These are phyloP conservation scores for Mycena capillaripes DNA, from an alignment of 768 basidiomycete species.

Conservation along the genomic window DNA sequence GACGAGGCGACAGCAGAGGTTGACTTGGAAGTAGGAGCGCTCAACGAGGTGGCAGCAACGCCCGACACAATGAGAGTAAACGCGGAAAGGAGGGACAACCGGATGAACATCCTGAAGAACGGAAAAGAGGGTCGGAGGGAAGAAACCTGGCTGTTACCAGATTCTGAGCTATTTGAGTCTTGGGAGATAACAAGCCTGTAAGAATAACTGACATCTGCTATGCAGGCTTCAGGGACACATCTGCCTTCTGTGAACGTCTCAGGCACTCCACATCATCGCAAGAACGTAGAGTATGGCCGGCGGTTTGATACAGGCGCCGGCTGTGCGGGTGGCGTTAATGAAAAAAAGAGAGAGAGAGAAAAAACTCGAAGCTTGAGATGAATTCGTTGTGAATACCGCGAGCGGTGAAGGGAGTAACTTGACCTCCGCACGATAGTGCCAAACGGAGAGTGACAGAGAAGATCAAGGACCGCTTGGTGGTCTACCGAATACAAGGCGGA, in stretches of 20 bases:
- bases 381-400: not conserved
- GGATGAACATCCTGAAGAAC: slow-evolving; percentile 45
- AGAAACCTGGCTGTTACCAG: slow-evolving; percentile 7
- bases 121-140: slow-evolving; percentile 11
- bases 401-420: not conserved
- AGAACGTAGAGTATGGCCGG: not conserved
- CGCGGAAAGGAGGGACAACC: slow-evolving; percentile 11
- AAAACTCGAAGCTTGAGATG: not conserved
- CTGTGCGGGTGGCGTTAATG: not conserved
- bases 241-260: slow-evolving; percentile 28
- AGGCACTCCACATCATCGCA: slow-evolving; percentile 24
- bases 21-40: not conserved
- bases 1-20: slow-evolving; percentile 25
- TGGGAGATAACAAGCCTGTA: slow-evolving; percentile 15
- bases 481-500: not conserved
- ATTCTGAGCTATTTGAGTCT: slow-evolving; percentile 22
- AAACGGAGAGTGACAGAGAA: slow-evolving; percentile 19
- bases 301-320: slow-evolving; percentile 6
- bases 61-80: slow-evolving; percentile 34
- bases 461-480: slow-evolving; percentile 24
- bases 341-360: not conserved
- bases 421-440: not conserved
- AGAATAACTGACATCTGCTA: slow-evolving; percentile 31
- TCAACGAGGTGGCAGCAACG: slow-evolving; percentile 26
- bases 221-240: slow-evolving; percentile 26